Conservation (phyloP, 148 eudicot genomes). For the Diospyros kaki region DNA sequence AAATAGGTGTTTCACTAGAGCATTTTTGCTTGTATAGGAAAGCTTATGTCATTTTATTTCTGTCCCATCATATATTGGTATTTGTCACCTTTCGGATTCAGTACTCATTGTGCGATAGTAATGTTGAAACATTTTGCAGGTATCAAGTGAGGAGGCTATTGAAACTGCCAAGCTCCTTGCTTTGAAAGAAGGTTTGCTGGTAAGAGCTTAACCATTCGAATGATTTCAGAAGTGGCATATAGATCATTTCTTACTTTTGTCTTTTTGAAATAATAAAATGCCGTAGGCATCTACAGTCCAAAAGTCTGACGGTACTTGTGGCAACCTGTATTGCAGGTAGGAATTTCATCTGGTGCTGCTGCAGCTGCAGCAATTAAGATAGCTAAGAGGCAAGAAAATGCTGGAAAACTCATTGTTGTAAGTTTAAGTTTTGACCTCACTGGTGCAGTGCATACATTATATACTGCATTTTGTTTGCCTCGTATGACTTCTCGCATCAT, state of each 20-base stretch:
- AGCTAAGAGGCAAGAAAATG: conserved; percentile 85
- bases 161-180: conserved; percentile 64
- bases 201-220: conserved; percentile 19
- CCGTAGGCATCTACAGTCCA: neutral
- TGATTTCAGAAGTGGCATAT: neutral
- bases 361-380: conserved; percentile 81
- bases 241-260: neutral
- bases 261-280: too few relatives aligned
- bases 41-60: too few relatives aligned
- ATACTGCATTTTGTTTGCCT: too few relatives aligned
- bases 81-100: too few relatives aligned
- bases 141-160: conserved; percentile 59
- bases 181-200: conserved; percentile 67
- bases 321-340: conserved; percentile 43
- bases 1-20: too few relatives aligned
- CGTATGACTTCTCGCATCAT: too few relatives aligned
- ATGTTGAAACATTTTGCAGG: neutral
- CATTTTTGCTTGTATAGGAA: too few relatives aligned
- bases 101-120: too few relatives aligned
- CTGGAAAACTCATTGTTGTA: conserved; percentile 92
- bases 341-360: conserved; percentile 94
- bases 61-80: too few relatives aligned
- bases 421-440: conserved; percentile 19
- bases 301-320: neutral
- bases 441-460: too few relatives aligned